Conservation (phyloP, 1,284 basidiomycete genomes). For the Leucoagaricus sp. region DNA sequence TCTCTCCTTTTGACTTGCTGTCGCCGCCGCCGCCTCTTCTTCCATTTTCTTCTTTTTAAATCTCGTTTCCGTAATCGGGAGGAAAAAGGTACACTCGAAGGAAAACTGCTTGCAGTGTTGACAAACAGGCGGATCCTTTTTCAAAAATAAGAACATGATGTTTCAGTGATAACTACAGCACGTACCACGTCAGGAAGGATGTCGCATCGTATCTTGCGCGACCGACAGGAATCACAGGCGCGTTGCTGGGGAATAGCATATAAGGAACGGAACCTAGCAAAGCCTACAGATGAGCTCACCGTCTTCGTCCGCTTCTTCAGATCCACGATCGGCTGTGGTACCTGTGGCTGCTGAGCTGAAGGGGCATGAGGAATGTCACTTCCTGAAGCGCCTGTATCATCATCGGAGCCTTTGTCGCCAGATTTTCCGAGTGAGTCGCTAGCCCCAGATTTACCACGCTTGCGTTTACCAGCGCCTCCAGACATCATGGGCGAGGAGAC, state of each 20-base stretch:
- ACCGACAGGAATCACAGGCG: constrained; percentile 89
- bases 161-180: background rate
- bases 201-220: constrained; percentile 94
- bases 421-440: constrained; percentile 41
- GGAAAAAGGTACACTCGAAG: constrained; percentile 94
- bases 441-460: constrained; percentile 52
- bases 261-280: constrained; percentile 6
- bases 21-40: constrained; percentile 48
- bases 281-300: constrained; percentile 35
- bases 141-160: constrained; percentile 13
- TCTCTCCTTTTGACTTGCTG: constrained; percentile 39
- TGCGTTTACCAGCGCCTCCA: constrained; percentile 52
- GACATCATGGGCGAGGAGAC: constrained; percentile 29
- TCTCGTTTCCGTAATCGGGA: constrained; percentile 96
- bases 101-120: constrained; percentile 89
- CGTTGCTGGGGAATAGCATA: constrained; percentile 45
- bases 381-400: constrained; percentile 54
- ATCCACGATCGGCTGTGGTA: constrained; percentile 42
- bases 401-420: constrained; percentile 54
- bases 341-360: constrained; percentile 26
- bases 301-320: constrained; percentile 89
- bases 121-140: constrained; percentile 71
- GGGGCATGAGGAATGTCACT: constrained; percentile 42
- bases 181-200: constrained; percentile 60
- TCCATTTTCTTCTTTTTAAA: constrained; percentile 93